A percentile compares a stretch with the other conserved stretches of the same genome.
These are phyloP conservation scores for Solanum ossicruentum DNA, from an alignment of 257 asterid species.

Conservation along the genomic window DNA sequence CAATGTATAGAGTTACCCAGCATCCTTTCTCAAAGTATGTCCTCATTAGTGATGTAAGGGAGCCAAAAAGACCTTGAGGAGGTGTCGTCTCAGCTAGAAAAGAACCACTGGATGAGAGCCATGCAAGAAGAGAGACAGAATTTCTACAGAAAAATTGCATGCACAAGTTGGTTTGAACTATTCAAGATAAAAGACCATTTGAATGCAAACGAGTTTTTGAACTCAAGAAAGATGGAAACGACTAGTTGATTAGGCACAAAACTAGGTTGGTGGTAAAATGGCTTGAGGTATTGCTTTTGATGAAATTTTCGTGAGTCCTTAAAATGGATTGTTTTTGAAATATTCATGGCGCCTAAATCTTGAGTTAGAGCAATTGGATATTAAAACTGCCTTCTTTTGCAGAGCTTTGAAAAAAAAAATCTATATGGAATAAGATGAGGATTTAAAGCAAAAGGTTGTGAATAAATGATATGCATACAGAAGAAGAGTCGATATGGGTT, in stretches of 20 bases:
- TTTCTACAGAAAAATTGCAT: background rate
- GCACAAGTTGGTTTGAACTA: background rate
- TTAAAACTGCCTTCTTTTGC: background rate
- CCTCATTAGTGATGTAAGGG: background rate
- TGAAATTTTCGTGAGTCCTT: background rate
- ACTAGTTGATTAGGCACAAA: background rate
- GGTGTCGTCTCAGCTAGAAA: background rate
- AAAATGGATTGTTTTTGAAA: background rate
- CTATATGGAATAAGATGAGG: background rate
- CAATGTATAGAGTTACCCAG: background rate
- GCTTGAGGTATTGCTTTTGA: background rate
- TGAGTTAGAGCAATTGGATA: background rate
- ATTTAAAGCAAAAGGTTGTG: background rate
- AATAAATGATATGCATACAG: background rate
- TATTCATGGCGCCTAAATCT: background rate
- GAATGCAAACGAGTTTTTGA: background rate
- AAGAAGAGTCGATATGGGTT: background rate
- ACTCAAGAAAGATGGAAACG: background rate
- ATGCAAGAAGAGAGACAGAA: background rate
- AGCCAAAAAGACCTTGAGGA: background rate
- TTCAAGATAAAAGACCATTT: background rate
- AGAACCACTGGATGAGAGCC: background rate
- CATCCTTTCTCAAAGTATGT: background rate
- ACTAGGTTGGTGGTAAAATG: background rate
- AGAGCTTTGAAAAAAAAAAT: too few relatives aligned